phyloP scores from a whole-genome alignment of 73 alveolate genomes.

The Tetrahymena elliotti region DNA sequence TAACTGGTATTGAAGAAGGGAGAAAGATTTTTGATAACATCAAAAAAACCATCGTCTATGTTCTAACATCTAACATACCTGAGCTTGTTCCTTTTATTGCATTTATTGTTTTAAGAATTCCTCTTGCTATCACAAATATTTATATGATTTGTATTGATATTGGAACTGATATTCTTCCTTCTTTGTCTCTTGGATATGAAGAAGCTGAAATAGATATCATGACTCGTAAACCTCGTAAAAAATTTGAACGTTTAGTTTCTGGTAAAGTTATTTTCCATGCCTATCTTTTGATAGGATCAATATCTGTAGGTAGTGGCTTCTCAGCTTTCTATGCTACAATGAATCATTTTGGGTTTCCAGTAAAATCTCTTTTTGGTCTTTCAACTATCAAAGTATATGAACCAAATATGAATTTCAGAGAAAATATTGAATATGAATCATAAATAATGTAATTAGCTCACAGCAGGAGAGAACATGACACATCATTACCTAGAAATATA shows the following conservation, averaged over 20 bases:
- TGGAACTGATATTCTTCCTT: conserved; percentile 92
- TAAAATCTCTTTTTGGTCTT: conserved; percentile 16
- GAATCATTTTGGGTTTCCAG: conserved; percentile 84
- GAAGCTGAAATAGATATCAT: conserved; percentile 82
- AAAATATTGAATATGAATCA: background rate
- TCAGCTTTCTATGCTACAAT: conserved; percentile 66
- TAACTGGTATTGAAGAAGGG: conserved; percentile 81
- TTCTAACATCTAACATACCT: conserved; percentile 10
- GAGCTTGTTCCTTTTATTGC: conserved; percentile 30
- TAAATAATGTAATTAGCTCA: background rate
- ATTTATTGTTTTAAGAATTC: conserved; percentile 17
- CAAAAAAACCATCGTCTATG: conserved; percentile 42
- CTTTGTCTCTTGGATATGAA: conserved; percentile 88
- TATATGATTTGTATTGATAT: conserved; percentile 77
- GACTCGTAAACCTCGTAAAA: conserved; percentile 82
- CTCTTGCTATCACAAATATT: conserved; percentile 73
- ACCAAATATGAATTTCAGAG: conserved; percentile 40
- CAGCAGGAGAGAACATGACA: background rate
- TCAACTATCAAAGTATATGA: conserved; percentile 41
- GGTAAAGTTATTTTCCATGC: conserved; percentile 52
- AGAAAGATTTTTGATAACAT: conserved; percentile 89
- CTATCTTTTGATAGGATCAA: conserved; percentile 47
- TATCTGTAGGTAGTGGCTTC: conserved; percentile 70
- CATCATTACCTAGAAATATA: background rate
- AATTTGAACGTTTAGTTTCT: conserved; percentile 70